Percentiles rank a stretch among this genome's conserved stretches.
These are phyloP conservation scores for Fusarium siculi DNA, from an alignment of 2,329 filamentous ascomycete species.

Conservation along the genomic window DNA sequence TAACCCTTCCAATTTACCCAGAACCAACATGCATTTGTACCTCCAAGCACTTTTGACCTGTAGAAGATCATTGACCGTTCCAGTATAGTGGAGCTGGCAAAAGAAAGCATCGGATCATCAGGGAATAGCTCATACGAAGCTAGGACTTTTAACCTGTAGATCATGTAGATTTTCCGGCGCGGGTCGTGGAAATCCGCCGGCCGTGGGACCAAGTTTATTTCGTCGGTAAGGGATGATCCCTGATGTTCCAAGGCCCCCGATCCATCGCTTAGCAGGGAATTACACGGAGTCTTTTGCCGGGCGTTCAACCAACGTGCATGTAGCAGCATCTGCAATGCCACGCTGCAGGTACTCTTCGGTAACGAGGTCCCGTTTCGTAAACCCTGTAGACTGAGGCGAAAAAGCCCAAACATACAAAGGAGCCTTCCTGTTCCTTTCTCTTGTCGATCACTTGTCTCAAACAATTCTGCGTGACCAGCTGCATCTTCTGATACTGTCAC, in stretches of 20 bases:
- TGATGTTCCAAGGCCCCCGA: not conserved
- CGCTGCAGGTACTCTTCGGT: not conserved
- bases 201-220: not conserved
- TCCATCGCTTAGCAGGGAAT: not conserved
- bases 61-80: not conserved
- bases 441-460: not conserved
- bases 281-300: too few species aligned
- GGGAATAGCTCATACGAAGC: not conserved
- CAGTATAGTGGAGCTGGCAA: not conserved
- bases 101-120: not conserved
- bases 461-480: not conserved
- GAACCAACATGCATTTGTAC: not conserved
- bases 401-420: not conserved
- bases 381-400: not conserved
- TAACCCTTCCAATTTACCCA: not conserved
- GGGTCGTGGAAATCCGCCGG: not conserved
- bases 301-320: not conserved
- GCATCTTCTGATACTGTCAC: constrained; percentile 1
- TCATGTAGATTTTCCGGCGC: not conserved
- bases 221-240: not conserved
- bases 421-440: not conserved
- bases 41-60: not conserved
- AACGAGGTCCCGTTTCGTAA: not conserved
- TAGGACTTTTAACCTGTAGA: not conserved
- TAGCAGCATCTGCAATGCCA: not conserved